phyloP scores from a whole-genome alignment of 768 basidiomycete species.

The Daedaleopsis sinensis region DNA sequence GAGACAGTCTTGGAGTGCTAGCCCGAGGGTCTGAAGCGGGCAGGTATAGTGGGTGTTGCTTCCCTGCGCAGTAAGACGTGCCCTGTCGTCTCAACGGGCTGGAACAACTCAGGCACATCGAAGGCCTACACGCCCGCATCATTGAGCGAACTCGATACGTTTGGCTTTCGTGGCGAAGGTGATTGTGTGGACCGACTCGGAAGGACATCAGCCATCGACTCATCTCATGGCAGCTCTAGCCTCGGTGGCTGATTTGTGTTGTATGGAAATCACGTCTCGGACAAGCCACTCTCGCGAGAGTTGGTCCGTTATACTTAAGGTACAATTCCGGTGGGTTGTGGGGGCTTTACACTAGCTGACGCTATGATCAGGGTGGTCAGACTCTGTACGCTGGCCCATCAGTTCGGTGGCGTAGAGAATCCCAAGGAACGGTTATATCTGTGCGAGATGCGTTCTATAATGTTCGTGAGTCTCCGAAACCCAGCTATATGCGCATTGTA shows the following conservation, averaged over 20 bases:
- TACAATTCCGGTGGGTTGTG: conserved; percentile 25
- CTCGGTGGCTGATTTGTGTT: conserved; percentile 78
- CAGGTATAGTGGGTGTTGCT: conserved; percentile 67
- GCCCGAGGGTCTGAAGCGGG: conserved; percentile 53
- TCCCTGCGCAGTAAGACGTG: neutral
- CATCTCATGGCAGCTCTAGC: conserved; percentile 62
- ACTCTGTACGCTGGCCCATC: conserved; percentile 73
- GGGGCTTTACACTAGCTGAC: neutral
- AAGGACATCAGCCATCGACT: neutral
- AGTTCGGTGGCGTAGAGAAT: conserved; percentile 72
- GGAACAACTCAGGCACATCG: conserved; percentile 58
- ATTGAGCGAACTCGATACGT: conserved; percentile 59
- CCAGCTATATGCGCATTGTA: neutral
- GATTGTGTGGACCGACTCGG: conserved; percentile 2
- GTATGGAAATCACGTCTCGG: conserved; percentile 83
- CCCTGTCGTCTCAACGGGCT: neutral
- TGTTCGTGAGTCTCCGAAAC: conserved; percentile 46
- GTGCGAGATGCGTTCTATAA: conserved; percentile 91
- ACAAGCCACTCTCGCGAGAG: conserved; percentile 62
- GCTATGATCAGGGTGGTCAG: conserved; percentile 56
- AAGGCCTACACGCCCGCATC: conserved; percentile 61
- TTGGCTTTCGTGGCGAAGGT: conserved; percentile 97
- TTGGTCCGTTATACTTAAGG: conserved; percentile 83
- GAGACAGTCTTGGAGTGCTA: conserved; percentile 57
- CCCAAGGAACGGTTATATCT: conserved; percentile 78